These are phyloP conservation scores for Maudiozyma bulderi DNA, from an alignment of 805 yeast genomes.

Conservation along the genomic window DNA sequence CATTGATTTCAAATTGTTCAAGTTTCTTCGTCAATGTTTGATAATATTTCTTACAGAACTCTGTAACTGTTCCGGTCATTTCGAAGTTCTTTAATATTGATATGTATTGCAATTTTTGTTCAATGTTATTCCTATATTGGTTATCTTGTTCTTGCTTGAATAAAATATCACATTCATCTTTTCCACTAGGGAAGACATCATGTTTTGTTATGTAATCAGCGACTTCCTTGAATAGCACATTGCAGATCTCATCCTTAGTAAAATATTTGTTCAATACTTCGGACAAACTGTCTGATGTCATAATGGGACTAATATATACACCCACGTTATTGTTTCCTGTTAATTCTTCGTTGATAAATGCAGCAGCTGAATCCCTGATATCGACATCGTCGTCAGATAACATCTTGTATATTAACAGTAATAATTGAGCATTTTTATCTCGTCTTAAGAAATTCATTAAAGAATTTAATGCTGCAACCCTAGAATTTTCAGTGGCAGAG, in stretches of 20 bases:
- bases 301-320: background rate
- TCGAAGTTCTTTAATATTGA: conserved; percentile 10
- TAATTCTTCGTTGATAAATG: conserved; percentile 28
- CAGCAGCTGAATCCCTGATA: conserved; percentile 41
- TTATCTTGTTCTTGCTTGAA: conserved; percentile 64
- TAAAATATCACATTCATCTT: conserved; percentile 31
- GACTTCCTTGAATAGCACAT: background rate
- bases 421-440: conserved; percentile 5
- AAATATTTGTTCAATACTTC: background rate
- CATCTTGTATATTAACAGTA: conserved; percentile 28
- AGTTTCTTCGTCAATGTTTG: too few species aligned
- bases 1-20: background rate
- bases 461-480: conserved; percentile 21
- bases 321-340: background rate
- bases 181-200: background rate
- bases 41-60: too few species aligned
- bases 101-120: conserved; percentile 17
- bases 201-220: background rate
- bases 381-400: conserved; percentile 61
- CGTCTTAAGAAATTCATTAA: conserved; percentile 9
- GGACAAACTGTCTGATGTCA: background rate
- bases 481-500: conserved; percentile 15
- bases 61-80: too few species aligned
- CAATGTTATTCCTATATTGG: conserved; percentile 46
- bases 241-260: background rate